phyloP scores from a whole-genome alignment of 1,284 basidiomycete species.

The Hypsizygus ulmarius region DNA sequence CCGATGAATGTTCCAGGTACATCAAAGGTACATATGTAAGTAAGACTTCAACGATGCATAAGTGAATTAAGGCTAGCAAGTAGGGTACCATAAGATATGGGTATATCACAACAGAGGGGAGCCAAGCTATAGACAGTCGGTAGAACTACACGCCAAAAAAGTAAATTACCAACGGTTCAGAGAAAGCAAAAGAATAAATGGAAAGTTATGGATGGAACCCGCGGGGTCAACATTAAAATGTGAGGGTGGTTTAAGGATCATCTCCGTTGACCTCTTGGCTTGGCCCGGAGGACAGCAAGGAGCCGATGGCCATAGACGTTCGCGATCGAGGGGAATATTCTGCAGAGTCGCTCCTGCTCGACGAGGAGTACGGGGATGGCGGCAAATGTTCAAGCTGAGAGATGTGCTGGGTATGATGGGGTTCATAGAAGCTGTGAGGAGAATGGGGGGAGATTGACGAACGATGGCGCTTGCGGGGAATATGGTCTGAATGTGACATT shows the following conservation, averaged over 20 bases:
- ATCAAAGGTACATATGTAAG: neutral
- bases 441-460: conserved; percentile 35
- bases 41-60: too few relatives aligned
- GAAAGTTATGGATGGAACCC: neutral
- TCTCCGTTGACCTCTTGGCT: conserved; percentile 33
- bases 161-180: too few relatives aligned
- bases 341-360: conserved; percentile 42
- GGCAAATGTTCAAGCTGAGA: conserved; percentile 39
- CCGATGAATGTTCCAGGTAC: neutral
- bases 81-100: too few relatives aligned
- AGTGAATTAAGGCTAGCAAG: too few relatives aligned
- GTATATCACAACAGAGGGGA: too few relatives aligned
- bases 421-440: conserved; percentile 30
- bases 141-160: neutral
- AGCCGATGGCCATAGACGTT: conserved; percentile 49
- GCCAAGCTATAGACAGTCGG: neutral
- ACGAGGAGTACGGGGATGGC: conserved; percentile 48
- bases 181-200: conserved; percentile 2
- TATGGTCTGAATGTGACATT: conserved; percentile 29
- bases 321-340: conserved; percentile 47
- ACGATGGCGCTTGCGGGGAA: conserved; percentile 50
- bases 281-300: conserved; percentile 40
- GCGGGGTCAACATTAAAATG: neutral
- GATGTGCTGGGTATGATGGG: conserved; percentile 34
- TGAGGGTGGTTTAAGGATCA: conserved; percentile 14